Evolutionary conservation across 148 eudicot species (phyloP), one percentile per base, ranked within the genome.

Genomic region (Cornus florida): DNA sequence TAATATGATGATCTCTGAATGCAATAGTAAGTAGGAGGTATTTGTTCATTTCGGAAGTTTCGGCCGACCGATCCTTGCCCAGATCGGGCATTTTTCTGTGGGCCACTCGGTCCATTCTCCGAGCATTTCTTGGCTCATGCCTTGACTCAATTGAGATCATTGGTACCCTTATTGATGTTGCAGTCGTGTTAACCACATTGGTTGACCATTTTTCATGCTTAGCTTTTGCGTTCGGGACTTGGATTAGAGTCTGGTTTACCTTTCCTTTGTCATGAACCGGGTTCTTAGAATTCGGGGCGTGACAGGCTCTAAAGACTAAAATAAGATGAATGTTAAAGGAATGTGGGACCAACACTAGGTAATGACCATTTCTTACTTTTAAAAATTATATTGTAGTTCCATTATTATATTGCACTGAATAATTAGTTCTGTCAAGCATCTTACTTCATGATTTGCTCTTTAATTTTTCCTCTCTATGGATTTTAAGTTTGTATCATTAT

Each of bases 381-480:
- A 1, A 10, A 11, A 67, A 53, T 41, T 43, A 43, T 75, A 67
- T n/a, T 65, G 33, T 68, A 39, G 67, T 68, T 35, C 39, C 38
- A 41, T 41, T 68, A 0, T 53, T 17, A 14, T 28, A n/a, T 38
- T 69, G 22, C 24, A 24, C 5, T 39, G 59, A 59, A 39, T 23
- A 48, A 60, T 35, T 59, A 38, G 74, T 74, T 74, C 31, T 20
- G 10, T 80, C 38, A 28, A 50, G 72, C 65, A 64, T 79, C 65
- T 33, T 46, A 33, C 7, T 57, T 50, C 35, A 23, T 24, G 7
- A 17, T 39, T 71, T 69, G 24, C 43, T 41, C n/a, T 72, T 72
- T 64, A 48, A 73, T 67, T 73, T 67, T 5, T 23, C 72, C 62
- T 62, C 1, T 10, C n/a, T 76, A 43, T 35, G 35, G 22, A 75